Evolutionary conservation across 2,329 filamentous ascomycete genomes (phyloP).

Genomic region (Xylariaceae sp.): DNA sequence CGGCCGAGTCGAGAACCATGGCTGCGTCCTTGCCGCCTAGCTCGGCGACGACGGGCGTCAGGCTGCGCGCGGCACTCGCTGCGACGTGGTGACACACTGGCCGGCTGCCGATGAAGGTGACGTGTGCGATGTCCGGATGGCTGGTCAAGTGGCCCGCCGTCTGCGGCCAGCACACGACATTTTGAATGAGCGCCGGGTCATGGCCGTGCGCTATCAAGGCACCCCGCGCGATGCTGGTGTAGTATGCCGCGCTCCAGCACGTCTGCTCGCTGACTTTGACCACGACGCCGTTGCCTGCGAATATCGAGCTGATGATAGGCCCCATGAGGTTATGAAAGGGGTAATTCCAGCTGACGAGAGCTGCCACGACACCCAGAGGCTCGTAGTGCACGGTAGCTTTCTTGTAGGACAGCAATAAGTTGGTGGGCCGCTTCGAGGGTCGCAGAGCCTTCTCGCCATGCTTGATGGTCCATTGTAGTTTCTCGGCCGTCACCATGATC

Average conservation of each 20-base stretch:
- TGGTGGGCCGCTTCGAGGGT: conserved; percentile 79
- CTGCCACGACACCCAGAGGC: conserved; percentile 89
- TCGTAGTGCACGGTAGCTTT: conserved; percentile 89
- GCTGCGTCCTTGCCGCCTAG: conserved; percentile 95
- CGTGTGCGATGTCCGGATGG: conserved; percentile 82
- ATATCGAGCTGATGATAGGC: conserved; percentile 88
- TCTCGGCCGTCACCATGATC: conserved; percentile 92
- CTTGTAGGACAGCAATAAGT: conserved; percentile 95
- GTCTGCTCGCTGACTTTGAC: conserved; percentile 97
- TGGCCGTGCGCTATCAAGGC: conserved; percentile 85
- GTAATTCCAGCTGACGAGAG: conserved; percentile 97
- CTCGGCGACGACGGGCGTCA: conserved; percentile 91
- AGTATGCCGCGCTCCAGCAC: conserved; percentile 89
- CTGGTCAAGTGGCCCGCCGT: conserved; percentile 83
- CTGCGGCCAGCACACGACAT: conserved; percentile 85
- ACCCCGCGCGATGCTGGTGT: conserved; percentile 76
- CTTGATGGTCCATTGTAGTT: conserved; percentile 90
- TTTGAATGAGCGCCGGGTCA: conserved; percentile 81
- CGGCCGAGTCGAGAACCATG: conserved; percentile 82
- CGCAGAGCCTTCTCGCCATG: conserved; percentile 85
- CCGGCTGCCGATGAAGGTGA: conserved; percentile 95
- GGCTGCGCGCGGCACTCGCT: conserved; percentile 79
- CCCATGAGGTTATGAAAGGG: conserved; percentile 94
- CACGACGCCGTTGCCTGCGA: conserved; percentile 88
- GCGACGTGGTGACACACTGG: conserved; percentile 88